Percentiles rank a stretch among this genome's conserved stretches.
These are phyloP conservation scores for Rhizoclosmatium sp. DNA, from an alignment of 192 early-diverging fungal genomes.

Conservation along the genomic window DNA sequence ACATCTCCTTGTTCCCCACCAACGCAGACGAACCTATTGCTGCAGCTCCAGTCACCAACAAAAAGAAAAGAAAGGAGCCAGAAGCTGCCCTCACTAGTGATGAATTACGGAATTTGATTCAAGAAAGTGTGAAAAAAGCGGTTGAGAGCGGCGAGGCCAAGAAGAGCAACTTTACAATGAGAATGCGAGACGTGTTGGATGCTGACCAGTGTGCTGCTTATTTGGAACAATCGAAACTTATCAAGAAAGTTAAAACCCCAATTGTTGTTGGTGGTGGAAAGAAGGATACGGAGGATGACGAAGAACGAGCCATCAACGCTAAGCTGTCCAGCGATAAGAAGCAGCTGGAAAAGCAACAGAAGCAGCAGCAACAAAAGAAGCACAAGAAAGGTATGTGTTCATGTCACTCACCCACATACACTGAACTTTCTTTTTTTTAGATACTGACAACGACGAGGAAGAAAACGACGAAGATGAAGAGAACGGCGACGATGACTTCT, in stretches of 20 bases:
- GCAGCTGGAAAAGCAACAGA: not conserved
- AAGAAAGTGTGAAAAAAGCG: slow-evolving; percentile 21
- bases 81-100: not conserved
- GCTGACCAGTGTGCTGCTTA: slow-evolving; percentile 6
- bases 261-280: slow-evolving; percentile 1
- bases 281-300: slow-evolving; percentile 2
- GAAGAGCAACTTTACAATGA: slow-evolving; percentile 11
- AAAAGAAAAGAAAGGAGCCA: slow-evolving; percentile 11
- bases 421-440: not conserved
- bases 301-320: slow-evolving; percentile 4
- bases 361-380: not conserved
- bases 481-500: slow-evolving; percentile 42
- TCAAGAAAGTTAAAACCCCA: not conserved
- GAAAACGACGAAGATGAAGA: slow-evolving; percentile 11
- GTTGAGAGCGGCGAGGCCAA: slow-evolving; percentile 28
- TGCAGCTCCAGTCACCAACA: not conserved
- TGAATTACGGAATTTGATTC: not conserved
- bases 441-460: not conserved
- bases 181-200: slow-evolving; percentile 30
- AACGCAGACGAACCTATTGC: not conserved
- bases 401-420: not conserved
- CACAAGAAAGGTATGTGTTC: slow-evolving; percentile 4
- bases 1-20: slow-evolving; percentile 51
- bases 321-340: not conserved
- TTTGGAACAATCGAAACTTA: slow-evolving; percentile 11